These are phyloP conservation scores for Spathaspora girioi DNA, from an alignment of 805 yeast genomes.

Conservation along the genomic window DNA sequence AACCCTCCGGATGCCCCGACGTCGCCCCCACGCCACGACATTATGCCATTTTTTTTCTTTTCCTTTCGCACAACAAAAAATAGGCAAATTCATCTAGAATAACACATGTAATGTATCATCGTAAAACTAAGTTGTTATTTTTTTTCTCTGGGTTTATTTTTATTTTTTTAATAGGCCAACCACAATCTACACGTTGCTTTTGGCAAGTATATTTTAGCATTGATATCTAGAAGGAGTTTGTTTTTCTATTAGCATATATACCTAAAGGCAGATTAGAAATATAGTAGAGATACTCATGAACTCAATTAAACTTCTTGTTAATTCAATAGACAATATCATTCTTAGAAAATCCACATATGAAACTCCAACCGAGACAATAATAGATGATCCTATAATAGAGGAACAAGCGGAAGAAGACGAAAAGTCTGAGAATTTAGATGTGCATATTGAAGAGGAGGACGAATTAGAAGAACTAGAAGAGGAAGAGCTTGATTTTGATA, in stretches of 20 bases:
- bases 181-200: not conserved
- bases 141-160: not conserved
- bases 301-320: slow-evolving; percentile 30
- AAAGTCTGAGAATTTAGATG: not conserved
- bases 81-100: no score
- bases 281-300: slow-evolving; percentile 20
- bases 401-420: not conserved
- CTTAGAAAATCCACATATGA: slow-evolving; percentile 5
- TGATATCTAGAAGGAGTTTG: no score
- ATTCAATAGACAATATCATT: slow-evolving; percentile 28
- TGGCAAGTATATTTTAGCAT: not conserved
- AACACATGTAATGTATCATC: not conserved
- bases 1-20: not conserved
- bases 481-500: not conserved
- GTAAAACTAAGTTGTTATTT: not conserved
- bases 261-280: not conserved
- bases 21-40: not conserved
- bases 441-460: slow-evolving; percentile 1
- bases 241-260: no score
- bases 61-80: not conserved
- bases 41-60: not conserved
- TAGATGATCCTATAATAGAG: not conserved
- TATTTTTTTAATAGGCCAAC: not conserved
- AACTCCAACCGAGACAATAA: not conserved
- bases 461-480: slow-evolving; percentile 2